Base-by-base conservation (phyloP, 2,329 filamentous ascomycete species). In the Ceratocystis papillata region DNA sequence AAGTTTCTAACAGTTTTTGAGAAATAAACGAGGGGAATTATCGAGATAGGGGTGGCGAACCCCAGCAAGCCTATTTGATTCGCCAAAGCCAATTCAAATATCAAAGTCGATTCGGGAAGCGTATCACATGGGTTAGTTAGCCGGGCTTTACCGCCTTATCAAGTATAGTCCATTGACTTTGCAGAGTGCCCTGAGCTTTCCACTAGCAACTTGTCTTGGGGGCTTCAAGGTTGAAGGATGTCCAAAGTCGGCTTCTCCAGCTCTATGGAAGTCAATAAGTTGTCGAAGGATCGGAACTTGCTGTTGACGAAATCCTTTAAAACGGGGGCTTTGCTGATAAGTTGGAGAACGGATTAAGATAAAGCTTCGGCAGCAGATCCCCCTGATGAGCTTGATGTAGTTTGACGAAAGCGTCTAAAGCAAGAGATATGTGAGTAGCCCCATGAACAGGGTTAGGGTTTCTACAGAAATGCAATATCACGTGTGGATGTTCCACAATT, bases 101-200 rank as follows among this genome's bases (percentile, higher is more conserved):
- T 50, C n/a, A 15, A 50, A 50, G 46, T 22, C 46, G 46, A 50
- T 22, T 50, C n/a, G 10, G 10, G 55, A 17, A 59, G 6, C 25
- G 5, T 12, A n/a, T 45, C 30, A 25, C 30, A n/a, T 61, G 5
- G 17, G n/a, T 8, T 62, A 22, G 17, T 45, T 62, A 44, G 8
- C 33, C 59, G 59, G 59, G 8, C 33, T 45, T 62, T 62, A 45
- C 37, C 37, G 37, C 33, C 37, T 25, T 62, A 62, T 62, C 59
- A 45, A 62, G 41, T 25, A 44, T 45, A 22, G 37, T 41, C 44
- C 20, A 28, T 62, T 17, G 33, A 22, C 37, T 28, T 20, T 3
- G n/a, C 7, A 17, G 17, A 62, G 20, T 53, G 8, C 10, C 48
- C 25, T 22, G 3, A 15, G 15, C 7, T 28, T 25, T 28, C 7